Evolutionary conservation across 1,284 basidiomycete genomes (phyloP), one percentile per base, ranked within the genome.

Genomic region (Austroboletus rostrupii): DNA sequence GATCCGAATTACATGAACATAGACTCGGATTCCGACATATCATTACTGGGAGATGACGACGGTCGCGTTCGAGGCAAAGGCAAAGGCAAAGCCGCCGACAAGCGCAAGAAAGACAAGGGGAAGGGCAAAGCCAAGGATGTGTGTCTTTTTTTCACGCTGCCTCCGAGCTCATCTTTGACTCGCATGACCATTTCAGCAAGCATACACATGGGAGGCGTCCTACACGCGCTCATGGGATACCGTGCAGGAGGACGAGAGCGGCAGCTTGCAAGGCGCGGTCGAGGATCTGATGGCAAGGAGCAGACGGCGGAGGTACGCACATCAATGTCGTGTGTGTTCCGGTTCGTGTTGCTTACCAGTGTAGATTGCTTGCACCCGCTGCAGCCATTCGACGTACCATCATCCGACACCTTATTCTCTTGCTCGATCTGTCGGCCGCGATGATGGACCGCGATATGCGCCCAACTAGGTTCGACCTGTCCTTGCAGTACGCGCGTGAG

Each of bases 401-500:
- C 64, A 98, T 99, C 57, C 87, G 96, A 23, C 96, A 99, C 68
- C 80, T 98, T 45, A 81, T 97, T 46, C 79, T 99, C 12, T 71
- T 99, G 13, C 74, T 99, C 19, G 96, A 99, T 68, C 75, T 98
- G 1, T 97, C 93, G 0, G 75, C 83, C 2, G 86, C 92, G 1
- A 99, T 99, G 94, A 77, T 83, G 66, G 96, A 98, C 68, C 85
- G 93, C 37, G 96, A 99, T 70, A 90, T 97, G 83, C 81, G 96
- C 12, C 93, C 95, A 3, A 94, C 90, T 17, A 80, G 96, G 49
- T 93, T n/a, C 57, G 92, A 97, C 61, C 71, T 98, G 38, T 88
- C 87, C 55, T 71, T 99, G 36, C 87, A 93, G 61, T 96, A 95
- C 64, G 80, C 92, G 16, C 80, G 91, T 49, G 88, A n/a, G n/a